phyloP scores from a whole-genome alignment of 371 early-diverging fungal species.

The Mucor lusitanicus region DNA sequence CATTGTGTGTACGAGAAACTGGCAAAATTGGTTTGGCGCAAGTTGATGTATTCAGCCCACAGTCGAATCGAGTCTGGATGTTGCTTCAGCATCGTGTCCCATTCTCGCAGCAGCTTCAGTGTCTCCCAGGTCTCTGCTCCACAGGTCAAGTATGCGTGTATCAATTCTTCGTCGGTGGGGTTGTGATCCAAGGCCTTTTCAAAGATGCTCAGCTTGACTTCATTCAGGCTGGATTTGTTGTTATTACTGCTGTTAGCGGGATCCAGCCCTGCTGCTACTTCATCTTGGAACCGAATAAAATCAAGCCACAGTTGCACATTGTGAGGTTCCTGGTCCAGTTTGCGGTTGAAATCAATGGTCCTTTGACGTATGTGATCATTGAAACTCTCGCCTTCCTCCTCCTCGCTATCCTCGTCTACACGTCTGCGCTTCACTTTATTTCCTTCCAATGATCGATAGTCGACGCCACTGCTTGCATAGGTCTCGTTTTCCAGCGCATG shows the following conservation, averaged over 20 bases:
- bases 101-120: constrained; percentile 62
- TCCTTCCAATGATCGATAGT: constrained; percentile 46
- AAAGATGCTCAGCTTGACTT: constrained; percentile 75
- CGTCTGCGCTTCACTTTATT: constrained; percentile 14
- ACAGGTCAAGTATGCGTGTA: constrained; percentile 61
- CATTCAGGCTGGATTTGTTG: constrained; percentile 52
- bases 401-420: constrained; percentile 16
- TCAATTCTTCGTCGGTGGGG: constrained; percentile 59
- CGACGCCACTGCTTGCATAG: constrained; percentile 30
- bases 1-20: constrained; percentile 69
- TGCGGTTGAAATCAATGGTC: constrained; percentile 39
- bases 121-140: constrained; percentile 68
- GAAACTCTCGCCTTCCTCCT: constrained; percentile 42
- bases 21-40: constrained; percentile 71
- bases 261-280: constrained; percentile 34
- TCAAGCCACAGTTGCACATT: constrained; percentile 70
- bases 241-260: constrained; percentile 7
- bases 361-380: constrained; percentile 38
- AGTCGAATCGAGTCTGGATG: constrained; percentile 52
- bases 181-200: constrained; percentile 71
- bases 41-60: constrained; percentile 80
- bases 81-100: constrained; percentile 66
- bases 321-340: constrained; percentile 50
- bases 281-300: constrained; percentile 72
- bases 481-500: constrained; percentile 1